Conservation (phyloP, 441 rosid genomes). For the Biscutella laevigata region DNA sequence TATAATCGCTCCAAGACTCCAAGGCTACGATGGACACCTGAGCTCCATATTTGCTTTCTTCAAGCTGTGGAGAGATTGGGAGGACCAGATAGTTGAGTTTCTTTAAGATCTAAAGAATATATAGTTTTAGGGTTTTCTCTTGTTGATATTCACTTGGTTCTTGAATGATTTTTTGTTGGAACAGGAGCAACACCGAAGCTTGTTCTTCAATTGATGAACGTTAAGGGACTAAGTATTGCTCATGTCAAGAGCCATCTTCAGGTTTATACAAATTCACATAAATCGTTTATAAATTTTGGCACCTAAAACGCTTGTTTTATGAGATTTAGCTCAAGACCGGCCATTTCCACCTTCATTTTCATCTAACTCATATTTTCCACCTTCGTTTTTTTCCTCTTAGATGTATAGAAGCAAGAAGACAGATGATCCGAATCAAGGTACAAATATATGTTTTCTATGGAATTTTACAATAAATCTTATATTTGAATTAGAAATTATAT, state of each 20-base stretch:
- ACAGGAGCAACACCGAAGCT: constrained; percentile 88
- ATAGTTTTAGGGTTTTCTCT: constrained; percentile 29
- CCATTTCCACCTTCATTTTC: too few species aligned
- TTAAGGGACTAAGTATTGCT: constrained; percentile 76
- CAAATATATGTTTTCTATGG: constrained; percentile 15
- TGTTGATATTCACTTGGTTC: constrained; percentile 4
- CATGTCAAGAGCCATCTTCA: constrained; percentile 98
- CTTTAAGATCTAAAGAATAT: too few species aligned
- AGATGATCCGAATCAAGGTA: constrained; percentile 61
- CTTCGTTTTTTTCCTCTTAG: constrained; percentile 26
- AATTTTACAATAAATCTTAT: background rate
- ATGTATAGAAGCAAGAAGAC: constrained; percentile 88
- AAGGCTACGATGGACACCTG: constrained; percentile 88
- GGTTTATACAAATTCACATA: constrained; percentile 30
- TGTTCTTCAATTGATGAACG: constrained; percentile 85
- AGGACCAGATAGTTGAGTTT: constrained; percentile 34
- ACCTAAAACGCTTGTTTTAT: too few species aligned
- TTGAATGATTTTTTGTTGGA: constrained; percentile 16
- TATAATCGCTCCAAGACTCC: constrained; percentile 80
- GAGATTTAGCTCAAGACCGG: too few species aligned
- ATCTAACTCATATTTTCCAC: background rate
- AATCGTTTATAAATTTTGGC: too few species aligned
- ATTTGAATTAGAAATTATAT: constrained; percentile 20
- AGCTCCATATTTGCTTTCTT: constrained; percentile 83
- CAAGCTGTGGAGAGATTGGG: constrained; percentile 84